A percentile compares a stretch with the other conserved stretches of the same genome.
Conservation (phyloP, 83 land plant genomes). For the Thuja plicata region DNA sequence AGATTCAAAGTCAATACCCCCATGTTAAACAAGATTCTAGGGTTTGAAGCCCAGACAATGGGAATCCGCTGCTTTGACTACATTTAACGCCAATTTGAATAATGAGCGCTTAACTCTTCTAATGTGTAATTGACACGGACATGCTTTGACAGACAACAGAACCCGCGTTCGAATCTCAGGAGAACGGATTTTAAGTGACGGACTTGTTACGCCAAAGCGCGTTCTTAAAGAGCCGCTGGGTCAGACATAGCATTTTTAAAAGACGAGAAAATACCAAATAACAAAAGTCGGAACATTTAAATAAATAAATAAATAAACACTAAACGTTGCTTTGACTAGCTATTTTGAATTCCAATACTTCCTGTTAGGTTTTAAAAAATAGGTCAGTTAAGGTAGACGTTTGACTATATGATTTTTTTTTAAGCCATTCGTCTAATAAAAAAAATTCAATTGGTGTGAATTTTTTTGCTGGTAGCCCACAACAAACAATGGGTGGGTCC, state of each 20-base stretch:
- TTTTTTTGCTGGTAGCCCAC: too few relatives aligned
- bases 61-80: not conserved
- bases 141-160: not conserved
- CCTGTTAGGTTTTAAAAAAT: too few relatives aligned
- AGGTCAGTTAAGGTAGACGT: not conserved
- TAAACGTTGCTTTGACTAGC: not conserved
- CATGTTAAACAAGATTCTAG: not conserved
- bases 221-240: not conserved
- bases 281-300: too few relatives aligned
- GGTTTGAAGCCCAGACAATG: not conserved
- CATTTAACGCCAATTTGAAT: not conserved
- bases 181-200: not conserved
- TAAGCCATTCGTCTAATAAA: too few relatives aligned
- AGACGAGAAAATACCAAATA: too few relatives aligned
- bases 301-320: not conserved
- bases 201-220: not conserved
- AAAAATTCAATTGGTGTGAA: too few relatives aligned
- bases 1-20: not conserved
- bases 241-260: not conserved
- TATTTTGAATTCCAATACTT: too few relatives aligned
- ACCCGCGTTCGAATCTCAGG: not conserved
- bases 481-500: too few relatives aligned
- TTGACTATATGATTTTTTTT: not conserved
- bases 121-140: not conserved
- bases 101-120: not conserved